phyloP scores from a whole-genome alignment of 2,329 filamentous ascomycete genomes.

The Chaetomiaceae sp. region DNA sequence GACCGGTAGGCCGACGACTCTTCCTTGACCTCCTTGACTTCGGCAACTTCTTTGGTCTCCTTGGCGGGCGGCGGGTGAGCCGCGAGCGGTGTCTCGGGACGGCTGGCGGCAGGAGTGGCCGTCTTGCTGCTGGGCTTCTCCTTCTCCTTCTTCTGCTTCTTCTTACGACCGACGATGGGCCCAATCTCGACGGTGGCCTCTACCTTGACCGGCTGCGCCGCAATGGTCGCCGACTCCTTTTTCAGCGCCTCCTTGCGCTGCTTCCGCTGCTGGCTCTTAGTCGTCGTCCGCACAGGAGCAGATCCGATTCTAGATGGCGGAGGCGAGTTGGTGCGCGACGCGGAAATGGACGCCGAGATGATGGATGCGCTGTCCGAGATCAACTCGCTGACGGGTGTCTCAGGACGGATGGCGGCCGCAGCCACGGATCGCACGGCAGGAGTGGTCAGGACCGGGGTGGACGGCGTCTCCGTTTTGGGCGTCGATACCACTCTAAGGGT shows the following conservation, averaged over 20 bases:
- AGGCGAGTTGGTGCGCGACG: constrained; percentile 67
- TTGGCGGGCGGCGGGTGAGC: constrained; percentile 16
- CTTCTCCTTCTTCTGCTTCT: constrained; percentile 78
- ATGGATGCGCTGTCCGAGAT: constrained; percentile 74
- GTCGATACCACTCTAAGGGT: constrained; percentile 67
- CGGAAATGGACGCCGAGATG: constrained; percentile 64
- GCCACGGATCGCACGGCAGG: constrained; percentile 31
- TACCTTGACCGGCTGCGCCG: constrained; percentile 42
- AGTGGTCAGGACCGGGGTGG: constrained; percentile 24
- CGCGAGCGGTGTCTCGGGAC: constrained; percentile 23
- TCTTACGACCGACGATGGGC: constrained; percentile 74
- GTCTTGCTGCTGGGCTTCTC: constrained; percentile 30
- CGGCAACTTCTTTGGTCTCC: constrained; percentile 14
- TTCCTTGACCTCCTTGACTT: constrained; percentile 21
- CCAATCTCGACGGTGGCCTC: constrained; percentile 57
- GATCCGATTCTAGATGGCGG: constrained; percentile 63
- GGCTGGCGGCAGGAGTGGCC: constrained; percentile 26
- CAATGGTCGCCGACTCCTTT: constrained; percentile 55
- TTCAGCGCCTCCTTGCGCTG: constrained; percentile 65
- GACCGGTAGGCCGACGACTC: constrained; percentile 29
- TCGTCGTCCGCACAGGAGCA: constrained; percentile 63
- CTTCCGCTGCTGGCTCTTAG: constrained; percentile 76
- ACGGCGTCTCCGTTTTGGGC: constrained; percentile 56
- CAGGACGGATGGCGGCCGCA: constrained; percentile 45
- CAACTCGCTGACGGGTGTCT: constrained; percentile 68